Evolutionary conservation across 2,329 filamentous ascomycete species (phyloP).

Genomic region (Aphanocladium album): DNA sequence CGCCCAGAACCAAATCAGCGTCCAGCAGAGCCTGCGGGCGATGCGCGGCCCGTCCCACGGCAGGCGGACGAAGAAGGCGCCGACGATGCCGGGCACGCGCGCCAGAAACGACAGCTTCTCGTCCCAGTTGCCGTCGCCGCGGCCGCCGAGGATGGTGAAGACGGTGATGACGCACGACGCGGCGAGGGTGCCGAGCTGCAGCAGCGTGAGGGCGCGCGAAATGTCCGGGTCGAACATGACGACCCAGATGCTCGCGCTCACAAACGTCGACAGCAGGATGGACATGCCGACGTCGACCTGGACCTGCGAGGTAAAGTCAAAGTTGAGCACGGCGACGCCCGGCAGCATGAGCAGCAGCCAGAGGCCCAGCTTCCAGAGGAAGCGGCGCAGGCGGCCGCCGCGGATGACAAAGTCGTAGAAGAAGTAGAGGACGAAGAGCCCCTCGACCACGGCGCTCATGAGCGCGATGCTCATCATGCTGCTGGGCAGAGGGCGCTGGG

Average conservation of each 20-base stretch:
- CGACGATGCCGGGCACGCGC: constrained; percentile 1
- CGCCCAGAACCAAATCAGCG: not conserved
- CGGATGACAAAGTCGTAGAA: not conserved
- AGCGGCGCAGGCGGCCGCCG: not conserved
- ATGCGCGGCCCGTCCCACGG: constrained; percentile 4
- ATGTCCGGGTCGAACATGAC: constrained; percentile 4
- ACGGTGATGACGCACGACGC: not conserved
- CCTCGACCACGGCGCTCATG: constrained; percentile 1
- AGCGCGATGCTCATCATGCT: not conserved
- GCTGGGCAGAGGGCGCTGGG: not conserved
- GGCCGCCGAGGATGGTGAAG: not conserved
- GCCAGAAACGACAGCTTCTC: not conserved
- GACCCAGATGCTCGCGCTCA: constrained; percentile 5
- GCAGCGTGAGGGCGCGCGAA: not conserved
- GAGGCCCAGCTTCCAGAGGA: constrained; percentile 4
- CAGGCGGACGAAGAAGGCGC: not conserved
- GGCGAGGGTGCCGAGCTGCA: not conserved
- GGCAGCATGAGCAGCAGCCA: not conserved
- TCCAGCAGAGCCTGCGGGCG: not conserved
- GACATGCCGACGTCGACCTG: constrained; percentile 1
- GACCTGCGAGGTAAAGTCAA: constrained; percentile 7
- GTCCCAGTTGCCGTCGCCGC: constrained; percentile 3
- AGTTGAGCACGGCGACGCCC: not conserved
- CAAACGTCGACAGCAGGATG: not conserved
- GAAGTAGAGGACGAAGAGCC: not conserved